A percentile compares a stretch with the other conserved stretches of the same genome.
phyloP scores from a whole-genome alignment of 2,329 filamentous ascomycete species.

The Alternaria brassicicola region DNA sequence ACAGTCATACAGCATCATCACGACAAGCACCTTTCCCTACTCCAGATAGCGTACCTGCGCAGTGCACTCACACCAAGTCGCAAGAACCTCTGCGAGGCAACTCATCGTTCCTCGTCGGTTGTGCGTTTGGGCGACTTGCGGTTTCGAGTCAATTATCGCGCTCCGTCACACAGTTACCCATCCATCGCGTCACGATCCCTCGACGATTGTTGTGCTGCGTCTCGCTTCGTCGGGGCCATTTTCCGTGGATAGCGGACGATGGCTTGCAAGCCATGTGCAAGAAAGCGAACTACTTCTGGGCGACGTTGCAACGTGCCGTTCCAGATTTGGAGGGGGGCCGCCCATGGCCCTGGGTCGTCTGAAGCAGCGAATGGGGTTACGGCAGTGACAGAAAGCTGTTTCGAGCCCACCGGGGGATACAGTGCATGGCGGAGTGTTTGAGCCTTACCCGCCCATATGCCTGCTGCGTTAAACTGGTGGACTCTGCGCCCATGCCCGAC shows the following conservation, averaged over 20 bases:
- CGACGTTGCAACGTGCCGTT: constrained; percentile 36
- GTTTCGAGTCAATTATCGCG: constrained; percentile 29
- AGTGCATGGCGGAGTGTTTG: constrained; percentile 35
- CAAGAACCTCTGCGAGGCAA: constrained; percentile 16
- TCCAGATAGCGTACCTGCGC: constrained; percentile 22
- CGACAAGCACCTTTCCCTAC: constrained; percentile 10
- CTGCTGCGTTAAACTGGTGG: constrained; percentile 2
- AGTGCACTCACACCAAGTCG: constrained; percentile 15
- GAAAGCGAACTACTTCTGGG: constrained; percentile 16
- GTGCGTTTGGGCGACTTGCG: constrained; percentile 13
- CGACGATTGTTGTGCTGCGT: constrained; percentile 7
- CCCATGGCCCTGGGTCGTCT: constrained; percentile 17
- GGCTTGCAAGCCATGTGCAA: constrained; percentile 18
- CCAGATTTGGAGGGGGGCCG: constrained; percentile 23
- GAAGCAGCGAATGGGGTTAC: constrained; percentile 16
- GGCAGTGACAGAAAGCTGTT: constrained; percentile 2
- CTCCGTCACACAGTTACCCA: constrained; percentile 21
- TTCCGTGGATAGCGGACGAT: constrained; percentile 11
- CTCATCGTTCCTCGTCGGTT: constrained; percentile 15
- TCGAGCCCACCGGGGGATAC: constrained; percentile 22
- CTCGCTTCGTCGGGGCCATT: constrained; percentile 15
- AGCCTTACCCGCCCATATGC: constrained; percentile 17
- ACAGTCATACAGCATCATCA: constrained; percentile 45
- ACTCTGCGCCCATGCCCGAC: constrained; percentile 9
- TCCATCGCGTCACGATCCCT: constrained; percentile 2